Evolutionary conservation across 345 rosid genomes (phyloP).

Genomic region (Dovyalis caffra): DNA sequence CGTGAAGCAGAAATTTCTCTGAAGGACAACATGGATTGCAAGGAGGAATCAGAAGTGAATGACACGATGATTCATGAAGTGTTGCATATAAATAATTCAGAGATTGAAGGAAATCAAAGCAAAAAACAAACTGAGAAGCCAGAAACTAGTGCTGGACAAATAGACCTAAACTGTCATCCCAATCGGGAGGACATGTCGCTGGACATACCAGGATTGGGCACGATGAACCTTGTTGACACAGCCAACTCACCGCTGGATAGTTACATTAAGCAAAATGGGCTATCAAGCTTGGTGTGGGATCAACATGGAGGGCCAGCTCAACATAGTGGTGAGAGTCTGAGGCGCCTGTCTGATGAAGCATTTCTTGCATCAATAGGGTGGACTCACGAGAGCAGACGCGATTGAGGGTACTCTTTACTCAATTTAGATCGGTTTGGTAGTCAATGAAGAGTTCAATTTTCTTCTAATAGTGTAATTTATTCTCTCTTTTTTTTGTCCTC

Average conservation of each 20-base stretch:
- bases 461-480: background rate
- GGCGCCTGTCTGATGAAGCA: conserved; percentile 39
- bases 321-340: conserved; percentile 25
- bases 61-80: conserved; percentile 15
- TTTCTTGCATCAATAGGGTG: conserved; percentile 38
- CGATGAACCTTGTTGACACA: conserved; percentile 27
- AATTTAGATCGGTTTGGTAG: conserved; percentile 8
- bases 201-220: conserved; percentile 23
- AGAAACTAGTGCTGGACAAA: conserved; percentile 42
- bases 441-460: background rate
- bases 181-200: conserved; percentile 38
- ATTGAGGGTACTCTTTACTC: conserved; percentile 13
- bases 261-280: conserved; percentile 25
- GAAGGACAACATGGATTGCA: conserved; percentile 25
- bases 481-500: background rate
- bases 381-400: conserved; percentile 18
- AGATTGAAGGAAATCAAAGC: conserved; percentile 35
- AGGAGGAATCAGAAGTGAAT: conserved; percentile 34
- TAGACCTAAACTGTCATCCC: conserved; percentile 60
- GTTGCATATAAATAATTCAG: conserved; percentile 19
- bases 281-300: conserved; percentile 24
- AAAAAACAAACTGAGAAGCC: conserved; percentile 33
- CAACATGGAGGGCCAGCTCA: conserved; percentile 25
- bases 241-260: conserved; percentile 18
- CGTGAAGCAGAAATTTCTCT: conserved; percentile 45